Percentiles rank a stretch among this genome's conserved stretches.
phyloP scores from a whole-genome alignment of 2,329 filamentous ascomycete species.

The Trichoderma atrobrunneum region DNA sequence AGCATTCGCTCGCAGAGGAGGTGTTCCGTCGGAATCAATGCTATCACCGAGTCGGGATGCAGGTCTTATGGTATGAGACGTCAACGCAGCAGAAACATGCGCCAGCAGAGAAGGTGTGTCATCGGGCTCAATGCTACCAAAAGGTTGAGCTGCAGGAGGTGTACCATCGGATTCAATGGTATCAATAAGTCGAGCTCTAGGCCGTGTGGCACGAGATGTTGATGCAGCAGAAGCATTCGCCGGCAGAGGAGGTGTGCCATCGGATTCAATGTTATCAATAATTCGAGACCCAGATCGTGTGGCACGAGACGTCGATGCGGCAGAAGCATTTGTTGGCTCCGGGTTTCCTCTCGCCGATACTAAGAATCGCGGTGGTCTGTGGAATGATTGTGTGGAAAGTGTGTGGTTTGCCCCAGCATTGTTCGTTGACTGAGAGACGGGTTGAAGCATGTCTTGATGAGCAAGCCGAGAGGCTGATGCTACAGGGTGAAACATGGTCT shows the following conservation, averaged over 20 bases:
- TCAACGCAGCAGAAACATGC: not conserved
- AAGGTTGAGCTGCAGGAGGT: not conserved
- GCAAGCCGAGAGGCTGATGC: not conserved
- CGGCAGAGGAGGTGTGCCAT: not conserved
- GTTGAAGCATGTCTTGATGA: not conserved
- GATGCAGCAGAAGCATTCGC: not conserved
- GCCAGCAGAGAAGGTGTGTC: not conserved
- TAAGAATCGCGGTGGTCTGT: not conserved
- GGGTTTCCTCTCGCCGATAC: not conserved
- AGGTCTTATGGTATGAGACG: not conserved
- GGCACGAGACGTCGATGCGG: not conserved
- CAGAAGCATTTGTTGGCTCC: not conserved
- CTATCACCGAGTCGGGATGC: not conserved
- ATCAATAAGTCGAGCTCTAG: not conserved
- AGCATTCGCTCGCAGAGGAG: not conserved
- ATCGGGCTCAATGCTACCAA: not conserved
- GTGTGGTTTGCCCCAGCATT: not conserved
- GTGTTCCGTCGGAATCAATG: not conserved
- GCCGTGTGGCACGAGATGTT: not conserved
- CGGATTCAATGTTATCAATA: not conserved
- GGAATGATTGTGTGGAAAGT: not conserved
- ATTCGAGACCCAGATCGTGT: not conserved
- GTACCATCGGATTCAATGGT: not conserved
- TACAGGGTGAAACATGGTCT: not conserved
- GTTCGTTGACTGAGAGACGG: not conserved